Conservation (phyloP, 73 alveolate species). For the Uronychia setigera region DNA sequence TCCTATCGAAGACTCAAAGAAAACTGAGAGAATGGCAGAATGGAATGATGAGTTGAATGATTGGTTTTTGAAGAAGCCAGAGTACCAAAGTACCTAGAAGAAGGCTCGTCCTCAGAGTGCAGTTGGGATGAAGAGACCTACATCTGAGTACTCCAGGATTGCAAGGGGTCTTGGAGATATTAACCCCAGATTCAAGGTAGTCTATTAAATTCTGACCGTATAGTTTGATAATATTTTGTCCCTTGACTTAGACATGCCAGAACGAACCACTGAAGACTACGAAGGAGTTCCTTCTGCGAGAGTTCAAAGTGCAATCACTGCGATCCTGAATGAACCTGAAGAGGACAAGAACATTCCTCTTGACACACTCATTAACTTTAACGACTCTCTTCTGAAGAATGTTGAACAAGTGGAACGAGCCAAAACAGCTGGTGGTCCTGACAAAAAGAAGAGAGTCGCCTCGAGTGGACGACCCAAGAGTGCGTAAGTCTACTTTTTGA, state of each 20-base stretch:
- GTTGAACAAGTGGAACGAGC: constrained; percentile 1
- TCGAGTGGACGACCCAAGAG: background rate
- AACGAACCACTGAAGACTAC: constrained; percentile 87
- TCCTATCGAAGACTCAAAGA: constrained; percentile 85
- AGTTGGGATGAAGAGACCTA: constrained; percentile 81
- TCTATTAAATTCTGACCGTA: background rate
- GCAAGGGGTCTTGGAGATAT: constrained; percentile 88
- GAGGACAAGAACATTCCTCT: constrained; percentile 19
- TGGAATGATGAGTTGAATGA: constrained; percentile 89
- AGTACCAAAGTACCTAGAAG: constrained; percentile 15
- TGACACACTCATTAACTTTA: constrained; percentile 41
- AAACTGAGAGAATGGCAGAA: constrained; percentile 74
- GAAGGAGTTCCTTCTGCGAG: constrained; percentile 69
- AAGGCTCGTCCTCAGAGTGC: constrained; percentile 74
- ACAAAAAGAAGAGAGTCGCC: background rate
- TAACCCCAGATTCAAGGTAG: constrained; percentile 74
- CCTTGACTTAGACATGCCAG: constrained; percentile 85
- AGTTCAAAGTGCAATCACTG: constrained; percentile 44
- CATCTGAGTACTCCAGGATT: constrained; percentile 82
- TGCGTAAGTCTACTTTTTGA: background rate
- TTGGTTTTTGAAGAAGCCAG: constrained; percentile 70
- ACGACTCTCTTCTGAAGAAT: constrained; percentile 24
- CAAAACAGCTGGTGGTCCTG: background rate
- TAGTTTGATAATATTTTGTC: constrained; percentile 73
- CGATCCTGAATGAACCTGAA: constrained; percentile 51